Percentiles rank a stretch among this genome's conserved stretches.
Conservation (phyloP, 768 basidiomycete species). For the Phanerochaete sordida region DNA sequence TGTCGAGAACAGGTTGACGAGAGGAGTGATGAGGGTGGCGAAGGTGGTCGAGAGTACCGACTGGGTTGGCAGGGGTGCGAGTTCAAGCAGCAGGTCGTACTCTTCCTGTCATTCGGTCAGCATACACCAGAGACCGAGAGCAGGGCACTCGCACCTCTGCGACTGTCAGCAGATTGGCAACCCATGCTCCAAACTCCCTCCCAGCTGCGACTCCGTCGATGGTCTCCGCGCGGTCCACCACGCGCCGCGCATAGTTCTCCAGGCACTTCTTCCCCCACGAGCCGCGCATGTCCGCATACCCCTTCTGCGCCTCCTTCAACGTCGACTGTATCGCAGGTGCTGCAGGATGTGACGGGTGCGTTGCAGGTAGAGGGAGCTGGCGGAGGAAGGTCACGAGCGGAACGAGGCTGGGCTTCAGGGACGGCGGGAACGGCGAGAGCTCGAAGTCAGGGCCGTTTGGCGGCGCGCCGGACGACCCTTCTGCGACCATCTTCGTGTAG, state of each 20-base stretch:
- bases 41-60: constrained; percentile 56
- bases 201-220: constrained; percentile 64
- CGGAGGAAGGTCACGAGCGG: constrained; percentile 71
- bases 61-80: constrained; percentile 56
- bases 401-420: constrained; percentile 47
- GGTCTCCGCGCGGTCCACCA: constrained; percentile 68
- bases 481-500: constrained; percentile 86
- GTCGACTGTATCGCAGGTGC: constrained; percentile 59
- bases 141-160: constrained; percentile 49
- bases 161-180: constrained; percentile 58
- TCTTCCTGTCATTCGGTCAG: constrained; percentile 47
- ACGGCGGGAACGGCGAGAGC: constrained; percentile 50
- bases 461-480: constrained; percentile 75
- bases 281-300: constrained; percentile 86
- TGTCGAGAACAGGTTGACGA: constrained; percentile 62
- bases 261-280: constrained; percentile 73
- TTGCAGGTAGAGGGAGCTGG: constrained; percentile 68
- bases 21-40: constrained; percentile 56
- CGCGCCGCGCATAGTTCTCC: constrained; percentile 65
- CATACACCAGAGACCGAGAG: neutral
- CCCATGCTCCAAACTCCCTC: constrained; percentile 70
- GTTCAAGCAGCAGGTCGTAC: constrained; percentile 57
- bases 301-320: constrained; percentile 72
- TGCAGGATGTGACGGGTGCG: constrained; percentile 82
- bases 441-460: constrained; percentile 57